Evolutionary conservation across 2,329 filamentous ascomycete genomes (phyloP).

Genomic region (Colletotrichum chrysophilum): DNA sequence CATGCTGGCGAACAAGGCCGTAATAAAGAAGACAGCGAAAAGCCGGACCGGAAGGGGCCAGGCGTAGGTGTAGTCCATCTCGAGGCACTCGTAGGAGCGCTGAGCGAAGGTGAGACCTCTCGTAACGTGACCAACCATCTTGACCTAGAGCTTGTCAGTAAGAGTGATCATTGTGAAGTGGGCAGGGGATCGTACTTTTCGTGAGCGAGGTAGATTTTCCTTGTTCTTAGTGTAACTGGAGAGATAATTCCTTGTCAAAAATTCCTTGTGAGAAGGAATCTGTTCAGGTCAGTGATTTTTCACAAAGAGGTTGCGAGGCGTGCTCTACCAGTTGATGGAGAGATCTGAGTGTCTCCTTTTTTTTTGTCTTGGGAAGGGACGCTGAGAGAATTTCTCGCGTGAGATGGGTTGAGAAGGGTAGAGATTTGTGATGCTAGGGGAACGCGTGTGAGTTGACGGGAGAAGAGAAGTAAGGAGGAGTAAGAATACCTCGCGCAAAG

Average conservation of each 20-base stretch:
- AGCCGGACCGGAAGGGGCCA: slow-evolving; percentile 8
- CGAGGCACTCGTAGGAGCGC: not conserved
- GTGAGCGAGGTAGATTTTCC: not conserved
- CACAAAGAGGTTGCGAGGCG: not conserved
- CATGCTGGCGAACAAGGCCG: not conserved
- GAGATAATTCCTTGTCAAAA: not conserved
- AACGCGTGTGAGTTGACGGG: too few relatives aligned
- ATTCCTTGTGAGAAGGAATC: not conserved
- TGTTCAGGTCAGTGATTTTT: not conserved
- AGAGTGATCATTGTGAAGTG: not conserved
- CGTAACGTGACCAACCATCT: slow-evolving; percentile 2
- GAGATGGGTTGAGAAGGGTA: not conserved
- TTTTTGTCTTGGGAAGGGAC: not conserved
- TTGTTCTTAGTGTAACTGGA: not conserved
- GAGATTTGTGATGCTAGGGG: not conserved
- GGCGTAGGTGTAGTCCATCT: slow-evolving; percentile 1
- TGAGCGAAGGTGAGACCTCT: not conserved
- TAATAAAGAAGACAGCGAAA: not conserved
- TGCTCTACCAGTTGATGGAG: not conserved
- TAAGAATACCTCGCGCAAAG: not conserved
- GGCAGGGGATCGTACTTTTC: not conserved
- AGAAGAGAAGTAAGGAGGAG: not conserved
- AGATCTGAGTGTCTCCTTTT: not conserved
- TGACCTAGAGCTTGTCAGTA: not conserved
- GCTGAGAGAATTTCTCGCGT: not conserved